Evolutionary conservation across 2,329 filamentous ascomycete genomes (phyloP).

Genomic region (Trichophyton equinum): DNA sequence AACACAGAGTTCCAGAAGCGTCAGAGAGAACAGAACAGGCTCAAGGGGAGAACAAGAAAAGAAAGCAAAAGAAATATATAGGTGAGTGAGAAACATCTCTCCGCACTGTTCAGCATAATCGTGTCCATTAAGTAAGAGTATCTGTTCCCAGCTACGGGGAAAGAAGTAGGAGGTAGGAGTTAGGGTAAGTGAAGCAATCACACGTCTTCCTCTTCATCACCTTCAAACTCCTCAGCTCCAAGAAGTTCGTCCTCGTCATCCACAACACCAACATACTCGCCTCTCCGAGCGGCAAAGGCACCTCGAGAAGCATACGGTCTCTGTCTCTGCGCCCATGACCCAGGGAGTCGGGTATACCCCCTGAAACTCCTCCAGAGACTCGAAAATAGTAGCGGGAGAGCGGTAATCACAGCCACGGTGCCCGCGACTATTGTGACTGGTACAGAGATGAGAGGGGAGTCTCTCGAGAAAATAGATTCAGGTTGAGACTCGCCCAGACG

Average conservation of each 20-base stretch:
- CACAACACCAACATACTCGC: conserved; percentile 81
- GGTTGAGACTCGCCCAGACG: conserved; percentile 58
- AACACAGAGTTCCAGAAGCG: not conserved
- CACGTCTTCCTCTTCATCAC: conserved; percentile 62
- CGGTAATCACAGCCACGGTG: conserved; percentile 60
- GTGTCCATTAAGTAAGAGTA: not conserved
- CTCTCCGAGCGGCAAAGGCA: conserved; percentile 73
- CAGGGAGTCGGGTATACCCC: conserved; percentile 34
- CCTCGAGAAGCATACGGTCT: conserved; percentile 75
- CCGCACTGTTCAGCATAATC: not conserved
- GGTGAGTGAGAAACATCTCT: not conserved
- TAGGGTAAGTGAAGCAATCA: not conserved
- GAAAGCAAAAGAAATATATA: not conserved
- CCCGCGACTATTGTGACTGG: conserved; percentile 71
- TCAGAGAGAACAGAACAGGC: not conserved
- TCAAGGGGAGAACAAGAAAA: not conserved
- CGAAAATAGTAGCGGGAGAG: conserved; percentile 57
- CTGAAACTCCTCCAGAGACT: conserved; percentile 59
- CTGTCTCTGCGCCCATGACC: conserved; percentile 42
- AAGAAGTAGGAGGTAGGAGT: not conserved
- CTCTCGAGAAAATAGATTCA: conserved; percentile 47
- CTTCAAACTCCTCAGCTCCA: conserved; percentile 75
- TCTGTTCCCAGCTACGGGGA: not conserved
- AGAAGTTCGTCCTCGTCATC: conserved; percentile 90
- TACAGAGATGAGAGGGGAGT: conserved; percentile 67